A percentile compares a stretch with the other conserved stretches of the same genome.
Evolutionary conservation across 2,329 filamentous ascomycete genomes (phyloP).

Genomic region (Talaromyces sp.): DNA sequence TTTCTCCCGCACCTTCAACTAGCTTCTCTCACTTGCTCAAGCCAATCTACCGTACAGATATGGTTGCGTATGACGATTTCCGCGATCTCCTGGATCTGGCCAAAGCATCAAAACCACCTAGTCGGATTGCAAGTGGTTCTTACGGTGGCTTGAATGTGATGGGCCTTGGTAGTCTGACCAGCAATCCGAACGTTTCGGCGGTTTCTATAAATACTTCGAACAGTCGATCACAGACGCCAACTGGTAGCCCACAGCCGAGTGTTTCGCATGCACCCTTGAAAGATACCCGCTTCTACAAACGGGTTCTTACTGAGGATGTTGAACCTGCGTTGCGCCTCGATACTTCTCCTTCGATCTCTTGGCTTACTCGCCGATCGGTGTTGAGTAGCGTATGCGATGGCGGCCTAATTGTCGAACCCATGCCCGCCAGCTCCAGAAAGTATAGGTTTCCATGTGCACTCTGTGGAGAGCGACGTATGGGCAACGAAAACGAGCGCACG

Average conservation of each 20-base stretch:
- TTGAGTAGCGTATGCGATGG: conserved; percentile 79
- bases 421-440: conserved; percentile 54
- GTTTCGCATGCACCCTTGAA: conserved; percentile 58
- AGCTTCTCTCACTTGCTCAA: conserved; percentile 80
- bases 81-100: conserved; percentile 67
- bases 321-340: conserved; percentile 91
- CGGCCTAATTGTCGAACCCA: conserved; percentile 81
- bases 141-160: conserved; percentile 60
- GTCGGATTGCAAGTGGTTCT: conserved; percentile 67
- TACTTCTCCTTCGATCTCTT: conserved; percentile 82
- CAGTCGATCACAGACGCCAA: conserved; percentile 42
- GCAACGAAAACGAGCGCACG: conserved; percentile 65
- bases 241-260: conserved; percentile 36
- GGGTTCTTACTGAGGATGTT: conserved; percentile 81
- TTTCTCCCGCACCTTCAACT: conserved; percentile 58
- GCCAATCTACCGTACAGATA: conserved; percentile 75
- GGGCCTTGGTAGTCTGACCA: conserved; percentile 45
- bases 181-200: conserved; percentile 54
- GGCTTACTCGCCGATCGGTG: conserved; percentile 83
- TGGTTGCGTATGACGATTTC: conserved; percentile 80
- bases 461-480: conserved; percentile 77
- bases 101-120: conserved; percentile 56
- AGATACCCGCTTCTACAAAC: conserved; percentile 92
- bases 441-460: conserved; percentile 68
- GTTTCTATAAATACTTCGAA: conserved; percentile 52